Conservation (phyloP, 441 rosid species). For the Geranium incanum region DNA sequence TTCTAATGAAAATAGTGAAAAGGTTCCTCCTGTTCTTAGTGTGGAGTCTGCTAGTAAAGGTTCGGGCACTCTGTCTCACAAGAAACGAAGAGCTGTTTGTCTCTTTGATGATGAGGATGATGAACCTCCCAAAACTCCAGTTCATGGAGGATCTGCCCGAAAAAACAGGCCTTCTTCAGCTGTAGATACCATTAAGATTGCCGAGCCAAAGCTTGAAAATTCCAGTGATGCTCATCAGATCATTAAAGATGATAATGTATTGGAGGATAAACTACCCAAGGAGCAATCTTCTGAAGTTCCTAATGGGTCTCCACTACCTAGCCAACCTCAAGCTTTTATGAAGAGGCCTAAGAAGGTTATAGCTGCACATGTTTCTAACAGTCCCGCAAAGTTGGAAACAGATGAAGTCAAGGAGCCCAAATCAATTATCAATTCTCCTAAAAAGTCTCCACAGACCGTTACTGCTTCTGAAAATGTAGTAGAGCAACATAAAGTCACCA, state of each 20-base stretch:
- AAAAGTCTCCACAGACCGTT: constrained; percentile 39
- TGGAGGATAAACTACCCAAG: constrained; percentile 34
- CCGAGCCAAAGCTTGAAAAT: constrained; percentile 24
- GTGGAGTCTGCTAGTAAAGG: constrained; percentile 29
- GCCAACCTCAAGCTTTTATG: constrained; percentile 27
- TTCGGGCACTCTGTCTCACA: constrained; percentile 36
- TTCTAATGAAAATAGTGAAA: constrained; percentile 41
- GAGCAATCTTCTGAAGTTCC: constrained; percentile 30
- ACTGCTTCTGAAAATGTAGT: constrained; percentile 28
- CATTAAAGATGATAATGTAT: constrained; percentile 14
- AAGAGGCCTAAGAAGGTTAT: constrained; percentile 23
- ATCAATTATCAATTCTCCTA: constrained; percentile 38
- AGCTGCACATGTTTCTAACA: constrained; percentile 25
- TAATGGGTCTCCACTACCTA: constrained; percentile 31
- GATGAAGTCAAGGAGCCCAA: constrained; percentile 37
- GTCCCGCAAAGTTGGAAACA: constrained; percentile 41
- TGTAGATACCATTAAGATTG: constrained; percentile 31
- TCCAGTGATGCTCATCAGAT: constrained; percentile 27
- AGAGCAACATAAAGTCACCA: constrained; percentile 36
- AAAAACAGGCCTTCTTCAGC: constrained; percentile 31
- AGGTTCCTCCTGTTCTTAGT: constrained; percentile 31
- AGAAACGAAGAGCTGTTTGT: constrained; percentile 85
- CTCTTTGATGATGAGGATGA: constrained; percentile 63
- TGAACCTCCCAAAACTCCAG: constrained; percentile 84
- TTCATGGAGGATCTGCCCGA: constrained; percentile 56